phyloP scores from a whole-genome alignment of 1,139 yeast species.

The Hyphopichia pseudoburtonii region DNA sequence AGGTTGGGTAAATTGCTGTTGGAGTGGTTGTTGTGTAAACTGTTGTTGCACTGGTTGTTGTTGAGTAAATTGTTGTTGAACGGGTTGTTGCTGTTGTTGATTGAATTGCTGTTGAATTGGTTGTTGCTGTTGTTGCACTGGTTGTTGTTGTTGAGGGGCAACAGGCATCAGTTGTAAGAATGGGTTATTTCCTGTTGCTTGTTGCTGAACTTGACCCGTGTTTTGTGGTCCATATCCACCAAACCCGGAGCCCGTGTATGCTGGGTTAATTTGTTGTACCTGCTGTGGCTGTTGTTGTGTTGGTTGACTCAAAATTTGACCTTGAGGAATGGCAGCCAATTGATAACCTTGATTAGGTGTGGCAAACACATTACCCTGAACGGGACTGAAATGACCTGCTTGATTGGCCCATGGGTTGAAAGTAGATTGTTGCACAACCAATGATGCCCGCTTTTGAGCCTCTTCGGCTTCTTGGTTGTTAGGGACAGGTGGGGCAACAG shows the following conservation, averaged over 20 bases:
- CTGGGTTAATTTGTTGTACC: conserved; percentile 18
- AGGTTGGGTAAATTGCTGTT: conserved; percentile 11
- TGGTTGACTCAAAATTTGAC: conserved; percentile 9
- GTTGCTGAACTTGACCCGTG: conserved; percentile 13
- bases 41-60: conserved; percentile 9
- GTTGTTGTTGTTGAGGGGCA: conserved; percentile 1
- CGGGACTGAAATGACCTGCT: background rate
- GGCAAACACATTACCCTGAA: background rate
- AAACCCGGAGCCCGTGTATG: conserved; percentile 58
- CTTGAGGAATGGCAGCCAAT: conserved; percentile 4
- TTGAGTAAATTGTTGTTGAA: conserved; percentile 9
- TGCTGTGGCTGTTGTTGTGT: conserved; percentile 13
- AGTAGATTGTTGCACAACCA: conserved; percentile 44
- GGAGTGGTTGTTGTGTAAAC: conserved; percentile 8
- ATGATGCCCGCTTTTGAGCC: too few relatives aligned
- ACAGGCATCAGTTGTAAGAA: too few relatives aligned
- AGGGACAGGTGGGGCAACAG: conserved; percentile 9
- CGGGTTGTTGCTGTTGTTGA: conserved; percentile 6
- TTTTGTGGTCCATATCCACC: conserved; percentile 48
- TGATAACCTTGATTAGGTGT: background rate
- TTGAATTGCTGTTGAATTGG: background rate
- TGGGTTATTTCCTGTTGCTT: conserved; percentile 28
- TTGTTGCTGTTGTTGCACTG: conserved; percentile 1
- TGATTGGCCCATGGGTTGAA: conserved; percentile 45
- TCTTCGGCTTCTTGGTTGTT: conserved; percentile 22